phyloP scores from a whole-genome alignment of 163 green algal species.

The Trebouxia gelatinosa region DNA sequence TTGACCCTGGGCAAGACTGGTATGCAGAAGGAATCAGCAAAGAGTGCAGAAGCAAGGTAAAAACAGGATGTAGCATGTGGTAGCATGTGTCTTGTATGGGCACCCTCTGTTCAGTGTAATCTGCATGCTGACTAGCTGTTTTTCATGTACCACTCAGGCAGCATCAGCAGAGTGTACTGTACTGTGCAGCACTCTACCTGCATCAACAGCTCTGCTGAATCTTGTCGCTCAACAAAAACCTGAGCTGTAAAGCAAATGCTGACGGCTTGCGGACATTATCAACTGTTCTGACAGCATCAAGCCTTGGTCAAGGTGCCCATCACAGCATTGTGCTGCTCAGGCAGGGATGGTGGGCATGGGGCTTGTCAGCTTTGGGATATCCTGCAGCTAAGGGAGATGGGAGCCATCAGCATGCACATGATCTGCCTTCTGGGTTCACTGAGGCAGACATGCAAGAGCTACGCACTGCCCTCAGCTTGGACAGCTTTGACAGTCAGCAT shows the following conservation, averaged over 20 bases:
- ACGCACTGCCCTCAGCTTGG: slow-evolving; percentile 40
- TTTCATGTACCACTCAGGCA: too few relatives aligned
- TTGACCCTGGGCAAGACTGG: background rate
- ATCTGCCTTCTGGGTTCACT: slow-evolving; percentile 17
- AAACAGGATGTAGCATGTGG: background rate
- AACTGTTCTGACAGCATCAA: background rate
- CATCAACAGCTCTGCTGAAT: background rate
- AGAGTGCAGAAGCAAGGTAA: too few relatives aligned
- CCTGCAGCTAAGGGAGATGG: slow-evolving; percentile 30
- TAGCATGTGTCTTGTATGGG: background rate
- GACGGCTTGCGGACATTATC: background rate
- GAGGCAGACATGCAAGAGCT: slow-evolving; percentile 60
- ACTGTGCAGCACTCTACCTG: background rate
- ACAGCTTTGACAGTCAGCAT: background rate
- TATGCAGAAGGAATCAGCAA: background rate
- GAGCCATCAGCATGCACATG: background rate
- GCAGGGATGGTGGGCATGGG: slow-evolving; percentile 66
- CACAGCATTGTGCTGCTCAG: too few relatives aligned
- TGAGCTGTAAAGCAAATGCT: slow-evolving; percentile 5
- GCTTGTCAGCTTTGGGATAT: slow-evolving; percentile 60
- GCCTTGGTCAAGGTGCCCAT: too few relatives aligned
- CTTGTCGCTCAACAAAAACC: too few relatives aligned
- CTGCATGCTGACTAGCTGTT: too few relatives aligned
- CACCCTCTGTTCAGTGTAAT: too few relatives aligned
- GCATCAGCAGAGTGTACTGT: background rate